phyloP scores from a whole-genome alignment of 257 asterid genomes.

The Plantago elongata region DNA sequence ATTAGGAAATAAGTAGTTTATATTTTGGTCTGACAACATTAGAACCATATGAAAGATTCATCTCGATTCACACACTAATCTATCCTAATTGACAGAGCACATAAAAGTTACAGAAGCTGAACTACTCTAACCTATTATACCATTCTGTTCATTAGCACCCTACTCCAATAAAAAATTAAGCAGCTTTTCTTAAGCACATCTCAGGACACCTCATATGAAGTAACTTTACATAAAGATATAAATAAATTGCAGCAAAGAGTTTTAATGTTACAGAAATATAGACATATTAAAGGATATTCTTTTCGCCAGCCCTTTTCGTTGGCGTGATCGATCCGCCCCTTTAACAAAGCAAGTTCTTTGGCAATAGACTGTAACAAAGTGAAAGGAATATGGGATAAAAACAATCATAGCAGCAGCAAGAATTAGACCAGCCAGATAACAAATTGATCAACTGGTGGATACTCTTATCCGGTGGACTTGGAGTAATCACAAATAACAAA shows the following conservation, averaged over 20 bases:
- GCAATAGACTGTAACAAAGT: constrained; percentile 65
- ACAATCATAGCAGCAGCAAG: constrained; percentile 14
- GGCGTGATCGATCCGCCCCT: constrained; percentile 69
- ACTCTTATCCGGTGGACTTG: constrained; percentile 5
- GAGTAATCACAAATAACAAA: constrained; percentile 1
- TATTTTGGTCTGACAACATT: no score
- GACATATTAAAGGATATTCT: constrained; percentile 78
- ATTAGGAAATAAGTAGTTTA: no score
- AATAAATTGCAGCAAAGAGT: constrained; percentile 3
- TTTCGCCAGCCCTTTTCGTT: constrained; percentile 88
- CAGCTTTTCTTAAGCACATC: no score
- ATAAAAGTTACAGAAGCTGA: no score
- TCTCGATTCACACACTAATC: no score
- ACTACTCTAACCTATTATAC: no score
- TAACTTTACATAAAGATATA: no score
- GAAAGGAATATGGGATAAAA: constrained; percentile 18
- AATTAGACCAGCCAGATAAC: constrained; percentile 12
- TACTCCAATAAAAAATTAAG: no score
- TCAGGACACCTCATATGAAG: no score
- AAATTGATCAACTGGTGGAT: constrained; percentile 5
- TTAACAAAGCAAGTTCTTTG: constrained; percentile 46
- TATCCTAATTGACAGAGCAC: no score
- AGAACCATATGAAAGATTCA: no score
- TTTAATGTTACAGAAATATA: constrained; percentile 10
- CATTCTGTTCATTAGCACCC: no score